Base-by-base conservation (phyloP, 202 grass and related monocot genomes). In the Eragrostis tef region DNA sequence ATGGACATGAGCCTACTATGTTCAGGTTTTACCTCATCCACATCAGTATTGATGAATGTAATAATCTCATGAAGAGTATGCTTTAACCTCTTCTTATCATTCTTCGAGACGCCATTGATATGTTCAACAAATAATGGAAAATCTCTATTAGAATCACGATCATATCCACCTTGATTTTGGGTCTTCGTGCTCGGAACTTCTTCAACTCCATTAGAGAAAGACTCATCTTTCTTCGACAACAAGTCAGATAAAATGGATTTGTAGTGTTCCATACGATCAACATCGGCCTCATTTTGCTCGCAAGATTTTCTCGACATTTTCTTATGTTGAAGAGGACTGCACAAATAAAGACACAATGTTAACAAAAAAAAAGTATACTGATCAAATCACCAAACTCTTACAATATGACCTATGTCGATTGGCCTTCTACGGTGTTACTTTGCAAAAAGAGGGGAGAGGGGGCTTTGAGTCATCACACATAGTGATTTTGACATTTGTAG, bases 1-100 rank as follows among this genome's bases (percentile, higher is more conserved):
- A 39, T 39, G 34, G 34, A 39, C 34, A 39, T 42, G 44, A 57
- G 24, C 17, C 11, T 15, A 45, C 11, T 64, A 42, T 54, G 65
- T 22, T 54, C 2, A 51, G 26, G 34, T 19, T 73, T 48, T 83
- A 92, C 87, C 84, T 92, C 61, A 70, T 89, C 80, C 36, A 74
- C 71, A 54, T 89, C 80, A 12, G 64, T 46, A 43, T 64, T 81
- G 25, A 89, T 67, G 70, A 44, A 74, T 73, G 70, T 46, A 49
- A 70, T 73, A 64, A 42, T 52, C 24, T 87, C 75, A 42, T 87
- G 84, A 63, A 89, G 51, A 34, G 54, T 44, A 61, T 44, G 17
- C 52, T 92, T 86, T 76, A 92, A 67, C 56, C 25, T 81, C 41
- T 92, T 81, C 45, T 75, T 89, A 56, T 81, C 58, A 62, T 73